Base-by-base conservation (phyloP, 2,329 filamentous ascomycete genomes). In the Clarireedia homoeocarpa region DNA sequence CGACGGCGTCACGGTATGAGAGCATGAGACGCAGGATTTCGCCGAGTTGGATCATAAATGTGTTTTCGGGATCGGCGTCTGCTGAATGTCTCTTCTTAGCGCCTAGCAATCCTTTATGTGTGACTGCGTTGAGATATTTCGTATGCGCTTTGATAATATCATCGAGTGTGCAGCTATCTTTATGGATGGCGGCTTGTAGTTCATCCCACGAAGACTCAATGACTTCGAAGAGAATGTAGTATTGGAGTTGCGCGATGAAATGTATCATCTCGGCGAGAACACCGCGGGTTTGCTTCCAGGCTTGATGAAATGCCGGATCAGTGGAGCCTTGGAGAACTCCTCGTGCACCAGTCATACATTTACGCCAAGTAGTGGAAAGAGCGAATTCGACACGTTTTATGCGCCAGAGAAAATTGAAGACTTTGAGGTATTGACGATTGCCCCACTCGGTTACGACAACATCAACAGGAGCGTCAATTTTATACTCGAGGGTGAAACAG, bases 381-480 rank as follows among this genome's bases (percentile, higher is more conserved):
- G 89, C 91, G 67, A 97, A 99, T 68, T 99, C 94, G 51, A 99
- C 94, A 27, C 94, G 86, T 74, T 99, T 99, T 67, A 99, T 90
- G 60, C 94, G 86, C 92, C 94, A 99, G 3, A 99, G 80, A 68
- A 99, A 96, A 72, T 99, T 99, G 80, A 99, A 99, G 9, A 99
- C 90, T 70, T 97, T 97, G 65, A 99, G 85, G 69, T 99, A 99
- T 69, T 99, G 92, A 23, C 92, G 88, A 62, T 89, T 92, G 47
- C 91, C 91, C 83, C 91, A 96, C 44, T 95, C 90, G 0, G 92
- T 97, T 40, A 99, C 91, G 48, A 99, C 91, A 27, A 99, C 94
- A 69, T 99, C 94, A 24, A 96, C 89, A 0, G 94, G 94, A 2
- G 92, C 88, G 69, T 96, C 91, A 63, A 99, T 94, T 71, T 97